Base-by-base conservation (phyloP, 2,329 filamentous ascomycete species). In the Fusarium buharicum region DNA sequence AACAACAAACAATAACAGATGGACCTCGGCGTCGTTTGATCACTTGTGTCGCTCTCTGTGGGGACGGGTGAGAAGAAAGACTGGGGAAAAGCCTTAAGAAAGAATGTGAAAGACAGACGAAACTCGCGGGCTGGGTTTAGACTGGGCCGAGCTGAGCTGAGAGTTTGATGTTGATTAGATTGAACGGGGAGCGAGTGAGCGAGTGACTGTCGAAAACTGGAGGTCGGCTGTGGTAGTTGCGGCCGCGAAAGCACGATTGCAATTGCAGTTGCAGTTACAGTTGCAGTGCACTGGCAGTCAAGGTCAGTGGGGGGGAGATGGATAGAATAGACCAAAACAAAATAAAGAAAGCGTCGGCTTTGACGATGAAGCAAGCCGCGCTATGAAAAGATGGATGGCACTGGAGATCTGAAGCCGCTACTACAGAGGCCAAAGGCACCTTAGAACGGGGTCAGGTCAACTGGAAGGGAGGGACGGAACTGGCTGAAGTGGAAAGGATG, bases 311-410 rank as follows among this genome's bases (percentile, higher is more conserved):
- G 38, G 55, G 50, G 56, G 33, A 38, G 64, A 57, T 54, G 48
- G 8, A 24, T 24, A 24, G 22, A 24, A 24, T 24, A 24, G 22
- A 8, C 22, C 22, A 50, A 59, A 47, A 65, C 55, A 53, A 50
- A 59, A 51, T 52, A 45, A 61, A 51, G 58, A 45, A 63, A 62
- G 63, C 61, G 64, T 60, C 60, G 52, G 64, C 55, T 66, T 37
- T 49, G 40, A 62, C 59, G 54, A 58, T 68, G 64, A 67, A 65
- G 64, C 57, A 66, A 66, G 55, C 55, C 59, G 62, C 55, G 60
- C 58, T 57, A 60, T 56, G 46, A 53, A 67, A 47, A 55, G 18
- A 24, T 14, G 14, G 60, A 52, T 14, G 14, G 60, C 50, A 53
- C 56, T 53, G 47, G 59, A 60, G 55, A 63, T 52, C 39, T 60